Evolutionary conservation across 2,329 filamentous ascomycete species (phyloP), one percentile per base, ranked within the genome.

Genomic region (Rugonectria rugulosa): DNA sequence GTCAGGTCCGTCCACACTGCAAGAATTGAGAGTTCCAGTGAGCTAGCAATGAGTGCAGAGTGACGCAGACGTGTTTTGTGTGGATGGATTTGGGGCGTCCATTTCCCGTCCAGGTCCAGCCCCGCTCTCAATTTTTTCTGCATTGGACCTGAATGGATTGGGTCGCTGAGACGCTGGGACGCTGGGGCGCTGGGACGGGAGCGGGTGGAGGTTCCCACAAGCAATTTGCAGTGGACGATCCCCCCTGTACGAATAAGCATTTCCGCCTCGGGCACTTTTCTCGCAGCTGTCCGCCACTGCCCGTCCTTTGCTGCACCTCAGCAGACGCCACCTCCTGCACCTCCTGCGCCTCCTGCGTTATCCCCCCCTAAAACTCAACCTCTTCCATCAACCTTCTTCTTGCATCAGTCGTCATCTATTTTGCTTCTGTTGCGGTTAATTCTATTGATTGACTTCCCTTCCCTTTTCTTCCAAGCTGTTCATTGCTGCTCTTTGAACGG

Each of bases 181-280:
- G n/a, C n/a, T n/a, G n/a, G n/a, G n/a, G n/a, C n/a, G n/a, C n/a
- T n/a, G n/a, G n/a, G n/a, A n/a, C n/a, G n/a, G n/a, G n/a, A 31
- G 11, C 29, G 29, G n/a, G 29, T 31, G 29, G 29, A 41, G 38
- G 44, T 60, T 46, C 44, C 64, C 64, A 67, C 64, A 63, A 26
- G 61, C 61, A 67, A 67, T 67, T 67, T 67, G 56, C 62, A 67
- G 54, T 56, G 38, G 61, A 62, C 62, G 62, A 64, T 50, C 45
- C 31, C 46, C 47, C 53, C 43, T 48, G 45, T 48, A 32, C n/a
- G n/a, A n/a, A 15, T 29, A 20, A 32, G 27, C 15, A 27, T 24
- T 15, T 15, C 23, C 23, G 31, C 15, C 21, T 46, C 27, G 31
- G 43, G 24, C 29, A 20, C 29, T 34, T 20, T 46, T 26, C 7